Conservation (phyloP, 2,329 filamentous ascomycete genomes). For the Xylariaceae sp. region DNA sequence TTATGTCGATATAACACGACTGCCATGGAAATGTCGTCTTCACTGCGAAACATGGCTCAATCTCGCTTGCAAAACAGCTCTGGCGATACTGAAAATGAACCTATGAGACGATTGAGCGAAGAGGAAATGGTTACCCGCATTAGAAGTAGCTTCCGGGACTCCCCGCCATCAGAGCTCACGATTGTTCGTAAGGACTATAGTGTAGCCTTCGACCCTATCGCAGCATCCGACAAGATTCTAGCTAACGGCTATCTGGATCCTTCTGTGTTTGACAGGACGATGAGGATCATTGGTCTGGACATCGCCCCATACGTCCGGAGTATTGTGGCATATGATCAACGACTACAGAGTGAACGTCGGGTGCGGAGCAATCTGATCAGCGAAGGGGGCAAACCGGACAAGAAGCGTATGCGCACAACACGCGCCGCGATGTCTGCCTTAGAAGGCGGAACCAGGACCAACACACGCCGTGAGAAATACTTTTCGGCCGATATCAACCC, state of each 20-base stretch:
- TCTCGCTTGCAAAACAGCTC: slow-evolving; percentile 11
- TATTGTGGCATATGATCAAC: slow-evolving; percentile 74
- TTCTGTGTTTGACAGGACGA: slow-evolving; percentile 72
- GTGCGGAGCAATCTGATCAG: slow-evolving; percentile 60
- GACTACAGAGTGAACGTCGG: slow-evolving; percentile 63
- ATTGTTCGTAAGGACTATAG: slow-evolving; percentile 52
- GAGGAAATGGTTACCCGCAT: slow-evolving; percentile 28
- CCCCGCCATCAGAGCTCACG: slow-evolving; percentile 15
- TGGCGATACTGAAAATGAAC: background rate
- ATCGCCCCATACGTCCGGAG: slow-evolving; percentile 85
- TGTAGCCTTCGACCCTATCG: slow-evolving; percentile 58
- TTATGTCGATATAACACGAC: slow-evolving; percentile 30
- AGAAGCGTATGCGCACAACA: slow-evolving; percentile 66
- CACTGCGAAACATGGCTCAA: slow-evolving; percentile 33
- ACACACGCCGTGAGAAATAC: slow-evolving; percentile 67
- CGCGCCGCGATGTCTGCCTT: slow-evolving; percentile 71
- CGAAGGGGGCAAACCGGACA: slow-evolving; percentile 46
- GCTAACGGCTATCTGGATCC: slow-evolving; percentile 50
- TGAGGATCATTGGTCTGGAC: slow-evolving; percentile 65
- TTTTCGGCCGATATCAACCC: slow-evolving; percentile 62
- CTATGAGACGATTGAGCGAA: slow-evolving; percentile 19
- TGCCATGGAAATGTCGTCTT: slow-evolving; percentile 28
- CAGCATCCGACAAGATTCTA: slow-evolving; percentile 44
- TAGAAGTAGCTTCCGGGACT: slow-evolving; percentile 32
- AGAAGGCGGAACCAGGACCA: slow-evolving; percentile 66